phyloP scores from a whole-genome alignment of 2,329 filamentous ascomycete genomes.

The Phialophora chinensis region DNA sequence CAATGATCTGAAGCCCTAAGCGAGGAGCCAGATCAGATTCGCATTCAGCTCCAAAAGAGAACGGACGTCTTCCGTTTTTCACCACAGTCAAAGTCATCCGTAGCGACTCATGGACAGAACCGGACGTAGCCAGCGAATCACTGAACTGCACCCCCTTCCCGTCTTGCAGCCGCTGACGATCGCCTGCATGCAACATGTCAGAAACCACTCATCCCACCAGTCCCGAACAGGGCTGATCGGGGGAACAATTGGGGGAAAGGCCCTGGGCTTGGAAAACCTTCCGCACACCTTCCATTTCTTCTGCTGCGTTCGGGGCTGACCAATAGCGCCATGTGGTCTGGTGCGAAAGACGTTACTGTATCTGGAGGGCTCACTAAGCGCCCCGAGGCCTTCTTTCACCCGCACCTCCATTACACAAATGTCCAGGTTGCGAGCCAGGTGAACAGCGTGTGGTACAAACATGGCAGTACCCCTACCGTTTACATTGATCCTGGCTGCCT shows the following conservation, averaged over 20 bases:
- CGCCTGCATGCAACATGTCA: slow-evolving; percentile 10
- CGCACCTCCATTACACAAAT: slow-evolving; percentile 14
- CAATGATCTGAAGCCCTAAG: background rate
- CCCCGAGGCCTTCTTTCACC: slow-evolving; percentile 10
- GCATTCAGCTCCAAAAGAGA: background rate
- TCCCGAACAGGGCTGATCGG: background rate
- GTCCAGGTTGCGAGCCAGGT: background rate
- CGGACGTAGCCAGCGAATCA: slow-evolving; percentile 9
- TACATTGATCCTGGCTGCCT: slow-evolving; percentile 3
- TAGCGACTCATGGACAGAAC: slow-evolving; percentile 4
- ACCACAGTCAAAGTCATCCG: background rate
- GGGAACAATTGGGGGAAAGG: background rate
- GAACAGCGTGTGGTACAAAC: background rate
- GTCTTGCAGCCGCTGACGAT: slow-evolving; percentile 22
- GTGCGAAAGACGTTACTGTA: background rate
- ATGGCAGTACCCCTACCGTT: background rate
- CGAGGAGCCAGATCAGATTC: background rate
- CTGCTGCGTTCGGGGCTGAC: slow-evolving; percentile 7
- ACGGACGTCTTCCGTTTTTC: background rate
- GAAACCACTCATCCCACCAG: slow-evolving; percentile 10
- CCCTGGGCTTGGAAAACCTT: background rate
- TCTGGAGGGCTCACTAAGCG: slow-evolving; percentile 19
- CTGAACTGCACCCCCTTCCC: background rate
- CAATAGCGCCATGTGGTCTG: slow-evolving; percentile 5
- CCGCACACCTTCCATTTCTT: slow-evolving; percentile 12